Evolutionary conservation across 2,329 filamentous ascomycete species (phyloP).

Genomic region (Westerdykella ornata): DNA sequence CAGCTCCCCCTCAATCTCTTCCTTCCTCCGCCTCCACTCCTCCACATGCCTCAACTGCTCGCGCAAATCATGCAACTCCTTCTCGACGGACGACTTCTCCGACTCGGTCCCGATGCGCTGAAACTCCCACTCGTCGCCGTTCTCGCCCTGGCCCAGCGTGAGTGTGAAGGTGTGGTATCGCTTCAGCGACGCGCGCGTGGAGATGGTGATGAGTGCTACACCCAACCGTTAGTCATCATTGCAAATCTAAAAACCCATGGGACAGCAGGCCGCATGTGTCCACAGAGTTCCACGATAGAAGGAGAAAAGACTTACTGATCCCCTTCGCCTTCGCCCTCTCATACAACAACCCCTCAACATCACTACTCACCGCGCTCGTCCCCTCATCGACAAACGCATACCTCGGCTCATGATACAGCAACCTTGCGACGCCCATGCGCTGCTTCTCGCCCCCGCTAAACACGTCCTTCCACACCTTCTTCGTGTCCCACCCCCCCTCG

Average conservation of each 20-base stretch:
- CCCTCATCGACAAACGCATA: conserved; percentile 96
- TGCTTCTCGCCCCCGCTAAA: conserved; percentile 98
- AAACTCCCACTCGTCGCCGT: conserved; percentile 84
- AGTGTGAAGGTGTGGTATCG: conserved; percentile 94
- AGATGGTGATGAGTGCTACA: conserved; percentile 83
- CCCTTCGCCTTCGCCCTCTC: conserved; percentile 88
- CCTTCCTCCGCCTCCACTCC: conserved; percentile 68
- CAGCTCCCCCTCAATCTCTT: conserved; percentile 79
- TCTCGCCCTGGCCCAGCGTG: conserved; percentile 70
- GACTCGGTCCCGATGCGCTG: conserved; percentile 88
- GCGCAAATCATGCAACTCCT: conserved; percentile 76
- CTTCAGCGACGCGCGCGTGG: conserved; percentile 86
- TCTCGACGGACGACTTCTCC: conserved; percentile 89
- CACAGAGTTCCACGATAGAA: not conserved
- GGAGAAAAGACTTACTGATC: conserved; percentile 62
- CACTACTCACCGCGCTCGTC: conserved; percentile 86
- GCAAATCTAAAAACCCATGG: not conserved
- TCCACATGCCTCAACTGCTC: conserved; percentile 76
- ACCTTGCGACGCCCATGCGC: conserved; percentile 78
- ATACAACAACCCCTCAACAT: conserved; percentile 90
- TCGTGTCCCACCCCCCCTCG: conserved; percentile 92
- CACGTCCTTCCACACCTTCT: conserved; percentile 98
- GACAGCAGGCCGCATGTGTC: too few relatives aligned
- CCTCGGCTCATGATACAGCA: conserved; percentile 89
- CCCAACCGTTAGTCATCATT: not conserved